These are phyloP conservation scores for Trypanosoma avium DNA, from an alignment of 208 protist genomes.

Conservation along the genomic window DNA sequence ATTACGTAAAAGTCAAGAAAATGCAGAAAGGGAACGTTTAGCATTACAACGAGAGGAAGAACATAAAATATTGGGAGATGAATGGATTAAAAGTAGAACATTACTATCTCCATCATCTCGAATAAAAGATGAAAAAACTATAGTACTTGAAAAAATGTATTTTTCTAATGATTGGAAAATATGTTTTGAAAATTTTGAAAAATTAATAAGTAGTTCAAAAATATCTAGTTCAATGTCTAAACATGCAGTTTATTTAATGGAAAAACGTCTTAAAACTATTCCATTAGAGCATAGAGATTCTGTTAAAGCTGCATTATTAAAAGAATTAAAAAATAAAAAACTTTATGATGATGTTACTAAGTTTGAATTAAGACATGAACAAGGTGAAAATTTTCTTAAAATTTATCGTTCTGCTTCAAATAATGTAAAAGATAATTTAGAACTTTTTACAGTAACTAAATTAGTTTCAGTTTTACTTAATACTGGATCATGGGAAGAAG, in stretches of 20 bases:
- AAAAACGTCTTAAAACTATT: slow-evolving; percentile 19
- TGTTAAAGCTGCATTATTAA: slow-evolving; percentile 11
- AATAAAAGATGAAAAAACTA: neutral
- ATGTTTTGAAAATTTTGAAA: slow-evolving; percentile 22
- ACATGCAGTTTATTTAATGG: slow-evolving; percentile 25
- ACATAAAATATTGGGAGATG: slow-evolving; percentile 58
- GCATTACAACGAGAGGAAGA: slow-evolving; percentile 46
- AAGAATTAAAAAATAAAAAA: slow-evolving; percentile 28
- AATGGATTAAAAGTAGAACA: slow-evolving; percentile 53
- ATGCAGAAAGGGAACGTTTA: slow-evolving; percentile 50
- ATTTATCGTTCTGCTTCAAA: slow-evolving; percentile 27
- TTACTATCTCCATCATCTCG: neutral
- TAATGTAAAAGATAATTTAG: slow-evolving; percentile 28
- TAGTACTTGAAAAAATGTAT: slow-evolving; percentile 22
- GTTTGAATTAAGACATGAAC: slow-evolving; percentile 25
- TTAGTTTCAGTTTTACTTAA: slow-evolving; percentile 27
- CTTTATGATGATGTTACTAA: slow-evolving; percentile 28
- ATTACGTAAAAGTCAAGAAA: slow-evolving; percentile 58
- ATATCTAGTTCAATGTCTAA: neutral
- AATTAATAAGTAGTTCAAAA: slow-evolving; percentile 6
- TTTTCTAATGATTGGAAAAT: slow-evolving; percentile 26
- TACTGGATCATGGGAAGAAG: slow-evolving; percentile 61
- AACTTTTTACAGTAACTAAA: slow-evolving; percentile 29
- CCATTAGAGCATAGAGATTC: slow-evolving; percentile 17
- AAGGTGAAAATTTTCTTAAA: slow-evolving; percentile 29